Conservation (phyloP, 345 rosid genomes). For the Stellera chamaejasme region DNA sequence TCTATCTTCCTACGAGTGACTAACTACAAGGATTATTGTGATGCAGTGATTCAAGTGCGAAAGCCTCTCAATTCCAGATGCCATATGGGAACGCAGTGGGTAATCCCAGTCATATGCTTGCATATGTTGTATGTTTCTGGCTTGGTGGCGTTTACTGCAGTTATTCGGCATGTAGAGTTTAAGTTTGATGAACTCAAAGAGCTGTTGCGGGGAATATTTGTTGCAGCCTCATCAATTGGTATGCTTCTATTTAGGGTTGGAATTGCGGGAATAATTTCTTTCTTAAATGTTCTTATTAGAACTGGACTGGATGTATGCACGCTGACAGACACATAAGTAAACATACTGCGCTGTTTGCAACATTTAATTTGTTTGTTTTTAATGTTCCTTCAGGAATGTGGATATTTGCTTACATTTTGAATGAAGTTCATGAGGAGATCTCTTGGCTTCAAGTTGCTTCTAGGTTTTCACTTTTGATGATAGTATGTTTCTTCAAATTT, state of each 20-base stretch:
- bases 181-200: slow-evolving; percentile 81
- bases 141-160: slow-evolving; percentile 52
- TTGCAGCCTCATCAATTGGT: slow-evolving; percentile 61
- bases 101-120: slow-evolving; percentile 45
- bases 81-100: slow-evolving; percentile 51
- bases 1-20: slow-evolving; percentile 5
- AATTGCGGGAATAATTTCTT: background rate
- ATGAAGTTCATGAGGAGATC: slow-evolving; percentile 50
- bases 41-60: slow-evolving; percentile 52
- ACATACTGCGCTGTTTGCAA: too few relatives aligned
- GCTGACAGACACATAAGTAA: too few relatives aligned
- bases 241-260: slow-evolving; percentile 15
- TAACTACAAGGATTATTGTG: slow-evolving; percentile 17
- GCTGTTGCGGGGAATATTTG: slow-evolving; percentile 74
- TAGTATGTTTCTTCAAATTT: slow-evolving; percentile 29
- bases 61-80: slow-evolving; percentile 54
- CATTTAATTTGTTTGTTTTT: background rate
- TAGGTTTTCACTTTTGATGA: slow-evolving; percentile 68
- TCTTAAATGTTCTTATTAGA: background rate
- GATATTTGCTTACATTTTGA: slow-evolving; percentile 57
- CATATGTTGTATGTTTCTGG: slow-evolving; percentile 48
- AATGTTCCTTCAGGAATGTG: slow-evolving; percentile 41
- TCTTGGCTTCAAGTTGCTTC: slow-evolving; percentile 77
- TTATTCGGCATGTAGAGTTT: slow-evolving; percentile 73
- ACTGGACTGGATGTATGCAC: background rate